phyloP scores from a whole-genome alignment of 345 rosid species.

The Rhodamnia rubescens region DNA sequence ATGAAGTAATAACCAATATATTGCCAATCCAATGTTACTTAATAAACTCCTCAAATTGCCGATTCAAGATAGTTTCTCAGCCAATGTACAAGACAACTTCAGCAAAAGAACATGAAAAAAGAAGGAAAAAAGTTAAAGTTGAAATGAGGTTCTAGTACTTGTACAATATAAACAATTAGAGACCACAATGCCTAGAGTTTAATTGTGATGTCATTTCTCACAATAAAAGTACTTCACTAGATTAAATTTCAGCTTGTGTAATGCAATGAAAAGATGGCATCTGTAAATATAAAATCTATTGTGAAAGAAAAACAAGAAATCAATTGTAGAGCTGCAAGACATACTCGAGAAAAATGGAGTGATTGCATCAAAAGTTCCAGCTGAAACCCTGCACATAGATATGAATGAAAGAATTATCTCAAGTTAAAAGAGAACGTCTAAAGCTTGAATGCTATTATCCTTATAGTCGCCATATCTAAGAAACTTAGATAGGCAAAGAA shows the following conservation, averaged over 20 bases:
- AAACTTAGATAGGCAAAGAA: background rate
- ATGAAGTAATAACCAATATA: background rate
- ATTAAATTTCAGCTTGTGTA: background rate
- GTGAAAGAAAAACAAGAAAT: conserved; percentile 5
- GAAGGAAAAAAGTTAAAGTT: background rate
- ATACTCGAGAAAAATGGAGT: conserved; percentile 89
- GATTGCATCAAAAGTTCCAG: conserved; percentile 96
- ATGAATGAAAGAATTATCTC: background rate
- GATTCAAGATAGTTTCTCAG: background rate
- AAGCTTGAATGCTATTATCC: background rate
- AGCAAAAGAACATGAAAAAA: background rate
- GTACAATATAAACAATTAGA: background rate
- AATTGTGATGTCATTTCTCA: background rate
- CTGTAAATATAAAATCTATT: background rate
- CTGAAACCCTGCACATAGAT: conserved; percentile 69
- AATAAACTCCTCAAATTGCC: background rate
- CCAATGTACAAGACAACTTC: background rate
- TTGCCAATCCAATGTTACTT: background rate
- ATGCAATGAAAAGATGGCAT: background rate
- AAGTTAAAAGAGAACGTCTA: background rate
- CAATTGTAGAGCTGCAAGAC: conserved; percentile 2
- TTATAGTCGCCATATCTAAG: background rate
- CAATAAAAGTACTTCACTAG: background rate
- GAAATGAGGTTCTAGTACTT: background rate
- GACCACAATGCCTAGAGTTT: background rate